Evolutionary conservation across 2,329 filamentous ascomycete genomes (phyloP).

Genomic region (Plenodomus tracheiphilus): DNA sequence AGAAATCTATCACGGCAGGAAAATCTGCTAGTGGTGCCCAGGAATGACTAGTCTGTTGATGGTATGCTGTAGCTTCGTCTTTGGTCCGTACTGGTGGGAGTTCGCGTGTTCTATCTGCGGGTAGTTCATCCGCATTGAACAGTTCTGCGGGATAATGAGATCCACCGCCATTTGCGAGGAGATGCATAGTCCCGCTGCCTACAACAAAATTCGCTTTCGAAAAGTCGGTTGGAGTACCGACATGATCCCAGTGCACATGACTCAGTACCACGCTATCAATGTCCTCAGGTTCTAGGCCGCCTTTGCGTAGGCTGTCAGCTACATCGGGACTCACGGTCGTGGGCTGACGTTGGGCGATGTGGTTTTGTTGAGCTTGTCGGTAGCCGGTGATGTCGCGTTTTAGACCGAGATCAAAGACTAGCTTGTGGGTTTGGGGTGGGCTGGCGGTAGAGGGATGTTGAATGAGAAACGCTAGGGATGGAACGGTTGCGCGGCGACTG

Average conservation of each 20-base stretch:
- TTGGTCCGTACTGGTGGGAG: constrained; percentile 39
- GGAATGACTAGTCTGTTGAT: constrained; percentile 13
- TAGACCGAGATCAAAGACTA: constrained; percentile 60
- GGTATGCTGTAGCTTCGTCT: constrained; percentile 24
- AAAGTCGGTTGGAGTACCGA: constrained; percentile 60
- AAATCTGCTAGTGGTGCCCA: constrained; percentile 53
- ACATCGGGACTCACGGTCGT: constrained; percentile 51
- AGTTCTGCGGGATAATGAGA: constrained; percentile 47
- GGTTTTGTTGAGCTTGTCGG: constrained; percentile 48
- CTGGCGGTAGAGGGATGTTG: constrained; percentile 45
- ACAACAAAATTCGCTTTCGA: constrained; percentile 54
- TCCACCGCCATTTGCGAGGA: constrained; percentile 31
- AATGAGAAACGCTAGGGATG: constrained; percentile 58
- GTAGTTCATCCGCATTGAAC: constrained; percentile 51
- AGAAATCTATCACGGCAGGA: constrained; percentile 52
- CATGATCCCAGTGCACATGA: constrained; percentile 63
- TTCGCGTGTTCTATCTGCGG: constrained; percentile 48
- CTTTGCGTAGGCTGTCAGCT: constrained; percentile 42
- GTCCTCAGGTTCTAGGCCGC: constrained; percentile 42
- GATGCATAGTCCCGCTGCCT: constrained; percentile 44
- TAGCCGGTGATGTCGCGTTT: constrained; percentile 53
- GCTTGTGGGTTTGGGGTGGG: constrained; percentile 33
- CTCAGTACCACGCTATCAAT: constrained; percentile 53
- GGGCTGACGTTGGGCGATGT: constrained; percentile 53
- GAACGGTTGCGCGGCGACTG: constrained; percentile 52